Evolutionary conservation across 2,329 filamentous ascomycete genomes (phyloP), one percentile per base, ranked within the genome.

Genomic region (Pseudocercospora fuligena): DNA sequence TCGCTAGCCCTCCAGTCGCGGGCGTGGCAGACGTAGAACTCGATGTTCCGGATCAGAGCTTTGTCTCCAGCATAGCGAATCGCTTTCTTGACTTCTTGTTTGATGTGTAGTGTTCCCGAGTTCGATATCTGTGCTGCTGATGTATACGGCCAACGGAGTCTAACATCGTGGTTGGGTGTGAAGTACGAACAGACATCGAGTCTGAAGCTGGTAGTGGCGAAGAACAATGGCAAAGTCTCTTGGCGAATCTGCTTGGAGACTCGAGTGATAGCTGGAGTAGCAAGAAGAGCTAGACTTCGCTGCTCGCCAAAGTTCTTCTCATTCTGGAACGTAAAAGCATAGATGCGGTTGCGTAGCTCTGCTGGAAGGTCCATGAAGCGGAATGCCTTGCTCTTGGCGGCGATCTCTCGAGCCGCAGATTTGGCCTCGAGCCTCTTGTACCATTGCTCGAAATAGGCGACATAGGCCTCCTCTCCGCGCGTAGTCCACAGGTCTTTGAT

Each of bases 201-300:
- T 33, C 19, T 21, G 54, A 58, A 58, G 29, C 29, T n/a, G 12
- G 29, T 21, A 14, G 27, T 31, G 27, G 54, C 29, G 54, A 58
- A 58, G 54, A 40, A 31, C 14, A 58, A n/a, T 58, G 54, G 14
- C 27, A 58, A 31, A 5, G 33, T 31, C 54, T 58, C 54, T 9
- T 31, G 7, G 9, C 54, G 54, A 3, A 58, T 9, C 14, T 58
- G 14, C 14, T 16, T 36, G 12, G 54, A 58, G 29, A 58, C 54
- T 33, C 29, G 54, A 9, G 54, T 36, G 5, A 58, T 12, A 11
- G 6, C 14, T 16, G 54, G 54, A 11, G 21, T 36, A 1, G 5
- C 11, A 14, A 58, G 1, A 6, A 21, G 12, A 3, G 14, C 21
- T 4, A 58, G 54, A 40, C 5, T 40, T 1, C 29, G 33, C 33